Evolutionary conservation across 768 basidiomycete genomes (phyloP).

Genomic region (Leucosporidium scottii): DNA sequence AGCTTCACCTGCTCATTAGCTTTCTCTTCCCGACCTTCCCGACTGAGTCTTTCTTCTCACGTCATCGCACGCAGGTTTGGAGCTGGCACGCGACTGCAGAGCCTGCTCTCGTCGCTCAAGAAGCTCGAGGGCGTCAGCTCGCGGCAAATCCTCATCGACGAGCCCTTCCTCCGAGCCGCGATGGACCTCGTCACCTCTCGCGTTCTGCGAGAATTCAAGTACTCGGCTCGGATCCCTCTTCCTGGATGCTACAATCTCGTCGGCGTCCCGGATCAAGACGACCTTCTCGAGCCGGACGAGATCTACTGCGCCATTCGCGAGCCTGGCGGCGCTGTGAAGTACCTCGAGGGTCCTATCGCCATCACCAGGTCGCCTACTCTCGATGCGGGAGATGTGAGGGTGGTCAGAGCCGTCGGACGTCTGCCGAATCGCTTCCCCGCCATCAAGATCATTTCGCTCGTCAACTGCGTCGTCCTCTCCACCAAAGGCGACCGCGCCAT

Average conservation of each 20-base stretch:
- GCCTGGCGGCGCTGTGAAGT: constrained; percentile 54
- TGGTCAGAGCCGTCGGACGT: constrained; percentile 35
- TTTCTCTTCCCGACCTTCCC: too few species aligned
- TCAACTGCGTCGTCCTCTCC: constrained; percentile 29
- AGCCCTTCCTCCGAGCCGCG: constrained; percentile 53
- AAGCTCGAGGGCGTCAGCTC: not conserved
- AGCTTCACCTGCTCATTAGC: too few species aligned
- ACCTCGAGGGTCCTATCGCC: constrained; percentile 56
- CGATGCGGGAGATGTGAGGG: constrained; percentile 57
- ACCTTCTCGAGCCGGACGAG: constrained; percentile 36
- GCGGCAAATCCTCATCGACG: constrained; percentile 3
- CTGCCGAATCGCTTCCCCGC: not conserved
- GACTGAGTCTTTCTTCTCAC: too few species aligned
- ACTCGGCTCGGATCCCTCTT: constrained; percentile 65
- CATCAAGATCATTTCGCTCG: not conserved
- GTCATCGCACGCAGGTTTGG: too few species aligned
- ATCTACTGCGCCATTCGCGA: constrained; percentile 48
- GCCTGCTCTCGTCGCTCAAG: too few species aligned
- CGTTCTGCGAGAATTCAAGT: constrained; percentile 66
- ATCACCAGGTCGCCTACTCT: constrained; percentile 67
- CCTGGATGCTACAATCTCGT: constrained; percentile 63
- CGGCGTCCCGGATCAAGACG: constrained; percentile 71
- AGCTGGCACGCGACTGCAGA: too few species aligned
- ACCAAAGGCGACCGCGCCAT: constrained; percentile 5
- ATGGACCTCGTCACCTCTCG: constrained; percentile 59